Conservation (phyloP, 768 basidiomycete species). For the Clavaria fumosa region DNA sequence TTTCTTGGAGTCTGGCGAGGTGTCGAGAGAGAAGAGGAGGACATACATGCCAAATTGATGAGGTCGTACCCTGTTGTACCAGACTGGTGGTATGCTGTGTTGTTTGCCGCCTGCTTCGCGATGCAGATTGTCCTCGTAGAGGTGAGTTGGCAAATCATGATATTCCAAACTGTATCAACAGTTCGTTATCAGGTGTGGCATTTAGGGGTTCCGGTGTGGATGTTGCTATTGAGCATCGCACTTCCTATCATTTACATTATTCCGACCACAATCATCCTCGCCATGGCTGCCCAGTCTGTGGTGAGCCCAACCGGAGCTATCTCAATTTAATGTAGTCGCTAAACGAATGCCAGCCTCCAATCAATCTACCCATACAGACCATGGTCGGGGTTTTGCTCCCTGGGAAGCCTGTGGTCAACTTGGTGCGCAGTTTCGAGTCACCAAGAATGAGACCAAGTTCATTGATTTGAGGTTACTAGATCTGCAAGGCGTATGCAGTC, state of each 20-base stretch:
- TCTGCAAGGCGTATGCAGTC: background rate
- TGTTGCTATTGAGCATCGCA: conserved; percentile 3
- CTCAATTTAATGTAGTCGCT: too few species aligned
- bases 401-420: conserved; percentile 68
- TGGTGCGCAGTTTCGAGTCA: conserved; percentile 78
- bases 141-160: too few species aligned
- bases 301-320: too few species aligned
- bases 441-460: conserved; percentile 37
- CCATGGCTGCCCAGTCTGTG: conserved; percentile 41
- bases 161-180: too few species aligned
- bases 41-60: conserved; percentile 79
- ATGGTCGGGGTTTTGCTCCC: conserved; percentile 70
- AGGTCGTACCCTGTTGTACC: conserved; percentile 59
- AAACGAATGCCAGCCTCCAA: conserved; percentile 12
- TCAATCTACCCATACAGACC: conserved; percentile 60
- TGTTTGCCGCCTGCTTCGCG: conserved; percentile 32
- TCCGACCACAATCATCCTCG: conserved; percentile 65
- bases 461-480: background rate
- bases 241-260: conserved; percentile 49
- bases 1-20: conserved; percentile 68
- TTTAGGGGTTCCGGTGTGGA: conserved; percentile 39
- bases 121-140: conserved; percentile 10
- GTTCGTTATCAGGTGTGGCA: conserved; percentile 43
- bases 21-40: conserved; percentile 63
- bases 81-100: conserved; percentile 68